phyloP scores from a whole-genome alignment of 208 protist genomes.

The Leishmania tropica region DNA sequence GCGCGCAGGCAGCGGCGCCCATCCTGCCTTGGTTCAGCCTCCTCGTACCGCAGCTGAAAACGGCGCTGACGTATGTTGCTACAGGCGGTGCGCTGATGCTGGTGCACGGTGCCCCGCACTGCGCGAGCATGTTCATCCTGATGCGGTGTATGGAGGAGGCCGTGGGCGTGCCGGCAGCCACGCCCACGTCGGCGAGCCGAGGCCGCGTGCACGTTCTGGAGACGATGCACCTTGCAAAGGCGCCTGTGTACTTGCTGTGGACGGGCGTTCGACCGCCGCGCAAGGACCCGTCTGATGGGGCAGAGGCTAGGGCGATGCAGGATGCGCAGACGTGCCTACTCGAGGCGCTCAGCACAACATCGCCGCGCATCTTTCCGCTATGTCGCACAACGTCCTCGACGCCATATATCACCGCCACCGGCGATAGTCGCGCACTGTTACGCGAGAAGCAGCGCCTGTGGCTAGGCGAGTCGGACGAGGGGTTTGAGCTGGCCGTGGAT shows the following conservation, averaged over 20 bases:
- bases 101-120: slow-evolving; percentile 74
- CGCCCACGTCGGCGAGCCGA: neutral
- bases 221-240: slow-evolving; percentile 78
- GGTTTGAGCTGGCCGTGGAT: slow-evolving; percentile 45
- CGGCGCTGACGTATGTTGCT: slow-evolving; percentile 48
- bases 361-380: slow-evolving; percentile 22
- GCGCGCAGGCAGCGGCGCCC: neutral
- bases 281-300: neutral
- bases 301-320: neutral
- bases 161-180: neutral
- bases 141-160: slow-evolving; percentile 45
- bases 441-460: slow-evolving; percentile 53
- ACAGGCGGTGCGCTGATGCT: slow-evolving; percentile 68
- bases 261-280: neutral
- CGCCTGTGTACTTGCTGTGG: slow-evolving; percentile 71
- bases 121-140: slow-evolving; percentile 72
- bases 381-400: neutral
- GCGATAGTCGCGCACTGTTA: neutral
- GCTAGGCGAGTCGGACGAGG: slow-evolving; percentile 68
- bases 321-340: slow-evolving; percentile 20
- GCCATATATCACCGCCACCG: neutral
- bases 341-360: slow-evolving; percentile 18
- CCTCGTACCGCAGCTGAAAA: slow-evolving; percentile 71
- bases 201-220: slow-evolving; percentile 41
- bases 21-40: slow-evolving; percentile 80